Evolutionary conservation across 352 stramenopile species (phyloP).

Genomic region (Pythium rhizo-oryzae): DNA sequence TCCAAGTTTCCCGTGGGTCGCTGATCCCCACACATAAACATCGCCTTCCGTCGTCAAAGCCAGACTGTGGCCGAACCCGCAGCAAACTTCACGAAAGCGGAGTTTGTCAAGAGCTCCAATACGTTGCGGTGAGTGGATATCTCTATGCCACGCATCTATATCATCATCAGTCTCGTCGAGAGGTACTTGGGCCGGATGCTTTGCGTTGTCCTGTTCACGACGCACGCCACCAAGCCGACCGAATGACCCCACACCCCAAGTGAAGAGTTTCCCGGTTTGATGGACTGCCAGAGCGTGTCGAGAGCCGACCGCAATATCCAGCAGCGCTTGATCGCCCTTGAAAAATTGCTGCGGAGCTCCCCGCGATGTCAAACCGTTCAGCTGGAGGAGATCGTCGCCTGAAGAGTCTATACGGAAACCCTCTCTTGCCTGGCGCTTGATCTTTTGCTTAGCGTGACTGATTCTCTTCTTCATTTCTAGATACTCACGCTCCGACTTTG

Average conservation of each 20-base stretch:
- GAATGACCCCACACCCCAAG: conserved; percentile 76
- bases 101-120: conserved; percentile 43
- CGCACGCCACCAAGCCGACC: conserved; percentile 49
- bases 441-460: conserved; percentile 46
- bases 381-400: conserved; percentile 28
- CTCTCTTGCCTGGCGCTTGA: conserved; percentile 63
- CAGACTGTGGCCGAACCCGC: conserved; percentile 71
- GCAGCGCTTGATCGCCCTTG: conserved; percentile 53
- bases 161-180: conserved; percentile 27
- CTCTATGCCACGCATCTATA: conserved; percentile 54
- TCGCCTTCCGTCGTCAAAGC: conserved; percentile 61
- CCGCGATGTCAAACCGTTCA: conserved; percentile 59
- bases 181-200: conserved; percentile 13
- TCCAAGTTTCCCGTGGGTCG: conserved; percentile 73
- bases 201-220: not conserved
- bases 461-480: conserved; percentile 68
- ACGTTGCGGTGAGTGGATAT: conserved; percentile 48
- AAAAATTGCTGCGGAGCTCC: conserved; percentile 46
- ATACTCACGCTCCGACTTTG: conserved; percentile 49
- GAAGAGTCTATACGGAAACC: conserved; percentile 25
- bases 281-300: conserved; percentile 70
- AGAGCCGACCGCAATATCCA: conserved; percentile 64
- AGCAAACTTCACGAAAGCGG: conserved; percentile 61
- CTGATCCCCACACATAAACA: conserved; percentile 79
- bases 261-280: conserved; percentile 62